Base-by-base conservation (phyloP, 2,329 filamentous ascomycete species). In the Cordyceps tenuipes region DNA sequence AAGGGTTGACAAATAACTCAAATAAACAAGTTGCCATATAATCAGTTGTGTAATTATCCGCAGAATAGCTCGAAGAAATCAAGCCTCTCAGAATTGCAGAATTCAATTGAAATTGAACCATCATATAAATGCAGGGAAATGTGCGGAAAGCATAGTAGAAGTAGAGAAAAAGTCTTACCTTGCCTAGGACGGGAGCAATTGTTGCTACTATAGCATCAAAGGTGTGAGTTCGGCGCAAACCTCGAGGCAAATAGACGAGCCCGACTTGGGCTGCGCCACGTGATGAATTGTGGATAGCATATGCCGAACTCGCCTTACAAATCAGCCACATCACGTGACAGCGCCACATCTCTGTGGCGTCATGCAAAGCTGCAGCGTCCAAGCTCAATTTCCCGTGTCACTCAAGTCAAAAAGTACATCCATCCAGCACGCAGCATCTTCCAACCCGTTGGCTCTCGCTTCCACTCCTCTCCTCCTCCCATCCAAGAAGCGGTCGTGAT, bases 11-110 rank as follows among this genome's bases (percentile, higher is more conserved):
- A 47, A 47, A 47, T 5, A 13, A 47, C 23, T 47, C 10, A 48
- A 49, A 44, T 19, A 57, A 23, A 57, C n/a, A 15, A 54, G 47
- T 26, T 23, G 60, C 43, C 44, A 13, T 21, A 23, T 62, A 44
- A 55, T 62, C 60, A 62, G 60, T 13, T 59, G 55, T 55, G 46
- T 57, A 43, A 48, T 64, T 62, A 31, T 64, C 63, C 50, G 62
- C 62, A 62, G 54, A 47, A 64, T 60, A 57, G 57, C 60, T 64
- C 64, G 68, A 68, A 66, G 64, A 65, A 65, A 68, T 34, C 55
- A 63, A 73, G 63, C 74, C 71, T 69, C 73, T 78, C 70, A 72
- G 76, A 73, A 78, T 78, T 78, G 76, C 76, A 78, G 76, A 78
- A 78, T 77, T 76, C 76, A 72, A 68, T 68, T 59, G 23, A 46